Conservation (phyloP, 2,329 filamentous ascomycete species). For the Drechmeria coniospora region DNA sequence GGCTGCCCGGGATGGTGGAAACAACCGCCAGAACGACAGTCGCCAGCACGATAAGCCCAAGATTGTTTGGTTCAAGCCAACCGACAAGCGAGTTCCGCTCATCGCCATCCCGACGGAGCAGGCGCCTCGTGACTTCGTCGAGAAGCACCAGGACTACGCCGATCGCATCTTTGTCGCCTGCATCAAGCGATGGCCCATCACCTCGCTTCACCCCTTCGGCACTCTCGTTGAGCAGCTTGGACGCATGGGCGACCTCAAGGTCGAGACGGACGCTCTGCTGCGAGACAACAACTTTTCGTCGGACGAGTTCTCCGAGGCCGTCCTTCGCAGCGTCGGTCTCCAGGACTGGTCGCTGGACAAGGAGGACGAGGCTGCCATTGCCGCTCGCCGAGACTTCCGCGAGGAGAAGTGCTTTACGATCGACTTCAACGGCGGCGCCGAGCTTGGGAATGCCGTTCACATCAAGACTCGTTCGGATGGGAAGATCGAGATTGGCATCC, state of each 20-base stretch:
- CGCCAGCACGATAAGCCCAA: conserved; percentile 89
- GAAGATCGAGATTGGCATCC: conserved; percentile 84
- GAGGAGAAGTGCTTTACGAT: conserved; percentile 81
- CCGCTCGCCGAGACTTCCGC: conserved; percentile 77
- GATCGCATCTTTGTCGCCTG: conserved; percentile 97
- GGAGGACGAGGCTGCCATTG: conserved; percentile 61
- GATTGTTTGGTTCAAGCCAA: conserved; percentile 99
- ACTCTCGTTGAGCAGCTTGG: conserved; percentile 94
- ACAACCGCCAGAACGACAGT: conserved; percentile 56
- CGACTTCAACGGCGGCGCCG: conserved; percentile 73
- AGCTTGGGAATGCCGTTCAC: conserved; percentile 86
- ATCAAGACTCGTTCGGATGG: conserved; percentile 72
- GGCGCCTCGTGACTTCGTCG: conserved; percentile 91
- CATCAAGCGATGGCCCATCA: conserved; percentile 99
- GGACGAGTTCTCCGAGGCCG: conserved; percentile 94
- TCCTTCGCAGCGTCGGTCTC: conserved; percentile 79
- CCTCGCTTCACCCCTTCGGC: conserved; percentile 95
- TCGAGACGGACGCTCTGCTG: conserved; percentile 91
- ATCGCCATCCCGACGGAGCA: conserved; percentile 98
- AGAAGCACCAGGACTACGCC: conserved; percentile 95
- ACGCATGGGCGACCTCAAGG: conserved; percentile 91
- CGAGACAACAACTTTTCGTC: conserved; percentile 98
- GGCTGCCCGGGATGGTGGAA: conserved; percentile 69
- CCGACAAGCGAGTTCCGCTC: conserved; percentile 92
- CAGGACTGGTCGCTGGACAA: conserved; percentile 81